Percentiles rank a stretch among this genome's conserved stretches.
Conservation (phyloP, 1,284 basidiomycete species). For the Trichosporon coremiiforme region DNA sequence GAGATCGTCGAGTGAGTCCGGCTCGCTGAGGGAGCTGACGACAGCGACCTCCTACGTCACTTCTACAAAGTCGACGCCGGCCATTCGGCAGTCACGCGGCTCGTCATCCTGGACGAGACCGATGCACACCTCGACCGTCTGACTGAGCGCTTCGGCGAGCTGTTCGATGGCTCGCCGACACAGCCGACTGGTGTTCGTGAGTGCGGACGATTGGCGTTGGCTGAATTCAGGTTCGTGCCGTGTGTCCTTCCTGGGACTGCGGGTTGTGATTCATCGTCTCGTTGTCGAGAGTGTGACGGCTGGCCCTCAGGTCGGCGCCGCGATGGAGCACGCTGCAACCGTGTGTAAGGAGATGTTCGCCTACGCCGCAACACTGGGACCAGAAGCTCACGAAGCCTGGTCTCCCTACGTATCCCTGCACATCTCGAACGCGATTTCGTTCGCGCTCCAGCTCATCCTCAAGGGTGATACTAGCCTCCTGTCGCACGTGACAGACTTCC, state of each 20-base stretch:
- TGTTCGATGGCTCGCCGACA: background rate
- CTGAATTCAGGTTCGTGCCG: constrained; percentile 38
- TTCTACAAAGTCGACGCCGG: constrained; percentile 33
- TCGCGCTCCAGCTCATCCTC: constrained; percentile 38
- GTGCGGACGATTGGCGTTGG: background rate
- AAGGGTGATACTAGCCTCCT: background rate
- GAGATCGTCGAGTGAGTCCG: constrained; percentile 37
- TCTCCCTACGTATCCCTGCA: constrained; percentile 44
- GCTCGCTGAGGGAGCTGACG: background rate
- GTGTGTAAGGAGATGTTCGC: constrained; percentile 30
- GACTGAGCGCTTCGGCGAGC: background rate
- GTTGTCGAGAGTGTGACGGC: constrained; percentile 29
- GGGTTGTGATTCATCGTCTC: constrained; percentile 36
- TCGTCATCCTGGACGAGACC: constrained; percentile 32
- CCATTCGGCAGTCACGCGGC: constrained; percentile 25
- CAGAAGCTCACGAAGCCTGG: constrained; percentile 35
- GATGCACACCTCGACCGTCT: background rate
- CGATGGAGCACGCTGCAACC: constrained; percentile 25
- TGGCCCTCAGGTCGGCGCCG: constrained; percentile 19
- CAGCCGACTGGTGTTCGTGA: constrained; percentile 38
- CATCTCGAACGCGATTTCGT: constrained; percentile 38
- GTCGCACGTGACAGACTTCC: background rate
- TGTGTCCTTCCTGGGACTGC: constrained; percentile 38
- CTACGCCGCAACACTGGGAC: constrained; percentile 30
- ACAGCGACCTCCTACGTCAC: constrained; percentile 25